A percentile compares a stretch with the other conserved stretches of the same genome.
Conservation (phyloP, 345 rosid species). For the Isatis tinctoria region DNA sequence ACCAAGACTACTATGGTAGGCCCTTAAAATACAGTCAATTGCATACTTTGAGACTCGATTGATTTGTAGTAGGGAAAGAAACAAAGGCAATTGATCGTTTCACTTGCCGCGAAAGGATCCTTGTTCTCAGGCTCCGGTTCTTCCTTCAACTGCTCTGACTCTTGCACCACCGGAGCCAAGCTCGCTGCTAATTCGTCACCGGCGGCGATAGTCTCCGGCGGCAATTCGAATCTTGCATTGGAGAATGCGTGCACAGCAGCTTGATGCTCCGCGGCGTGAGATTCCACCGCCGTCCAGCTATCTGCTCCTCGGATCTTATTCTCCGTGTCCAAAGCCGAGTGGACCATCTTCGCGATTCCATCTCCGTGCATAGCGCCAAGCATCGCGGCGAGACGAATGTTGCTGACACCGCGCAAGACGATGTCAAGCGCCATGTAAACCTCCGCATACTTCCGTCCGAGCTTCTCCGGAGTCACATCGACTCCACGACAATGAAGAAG, state of each 20-base stretch:
- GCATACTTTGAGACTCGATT: too few species aligned
- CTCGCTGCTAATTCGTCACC: constrained; percentile 81
- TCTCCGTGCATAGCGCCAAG: constrained; percentile 94
- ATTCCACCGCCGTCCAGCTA: constrained; percentile 61
- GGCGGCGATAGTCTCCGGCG: constrained; percentile 69
- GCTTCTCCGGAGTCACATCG: constrained; percentile 96
- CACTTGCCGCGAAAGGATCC: constrained; percentile 95
- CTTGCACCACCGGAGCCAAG: constrained; percentile 48
- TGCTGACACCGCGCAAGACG: constrained; percentile 87
- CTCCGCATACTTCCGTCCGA: constrained; percentile 86
- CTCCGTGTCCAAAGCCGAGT: constrained; percentile 86
- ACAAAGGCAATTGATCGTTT: constrained; percentile 50
- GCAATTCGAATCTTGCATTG: constrained; percentile 60
- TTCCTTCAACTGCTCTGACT: constrained; percentile 53
- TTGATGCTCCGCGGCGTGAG: constrained; percentile 60
- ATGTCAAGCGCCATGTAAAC: constrained; percentile 96
- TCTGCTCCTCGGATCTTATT: constrained; percentile 92
- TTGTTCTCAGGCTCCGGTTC: constrained; percentile 55
- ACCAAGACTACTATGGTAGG: too few species aligned
- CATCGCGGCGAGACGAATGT: constrained; percentile 90
- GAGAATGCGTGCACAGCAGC: constrained; percentile 65
- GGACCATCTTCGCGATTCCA: constrained; percentile 97
- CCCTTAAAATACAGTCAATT: too few species aligned
- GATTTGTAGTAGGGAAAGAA: too few species aligned
- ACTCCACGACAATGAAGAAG: constrained; percentile 99